Evolutionary conservation across 129 eudicot genomes (phyloP), one percentile per base, ranked within the genome.

Genomic region (Deinandra increscens): DNA sequence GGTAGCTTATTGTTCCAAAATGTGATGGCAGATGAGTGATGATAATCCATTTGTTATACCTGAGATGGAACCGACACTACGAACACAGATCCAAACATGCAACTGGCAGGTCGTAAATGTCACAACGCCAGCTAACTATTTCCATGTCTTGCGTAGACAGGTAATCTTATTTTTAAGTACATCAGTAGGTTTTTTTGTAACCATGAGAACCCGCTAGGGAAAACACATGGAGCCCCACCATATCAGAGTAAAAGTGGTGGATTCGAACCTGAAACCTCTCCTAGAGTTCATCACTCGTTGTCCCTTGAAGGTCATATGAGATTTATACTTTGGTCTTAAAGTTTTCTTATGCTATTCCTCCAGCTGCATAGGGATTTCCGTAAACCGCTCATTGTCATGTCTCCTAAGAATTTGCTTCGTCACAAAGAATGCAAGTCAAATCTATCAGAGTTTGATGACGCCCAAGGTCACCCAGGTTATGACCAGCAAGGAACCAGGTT

Each of bases 101-200:
- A 93, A 93, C 80, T 93, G 98, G 98, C 98, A 93, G 75, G 96
- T 93, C 63, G 98, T 93, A 44, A 93, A 93, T 58, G 92, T 86
- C 15, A 93, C 98, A 5, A 93, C 98, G 23, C 98, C 98, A 0
- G 96, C 98, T 15, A 93, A 93, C 61, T 93, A 93, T 81, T 93
- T 93, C 90, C 98, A 93, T 61, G 98, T 89, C 49, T 75, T 93
- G 64, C 84, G 98, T 55, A 94, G 98, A 41, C 98, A 92, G 84
- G 98, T 92, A 70, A 75, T 86, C 61, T 67, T 9, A 20, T 50
- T 23, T 45, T 58, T 1, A 1, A 22, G 34, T 10, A 55, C 11
- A 55, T 46, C 19, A 46, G 19, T 13, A 14, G 0, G 10, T 7
- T 39, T 39, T 39, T 0, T 39, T 8, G 0, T 44, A 44, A 46